Base-by-base conservation (phyloP, 305 asterid species). In the Fraxinus baroniana region DNA sequence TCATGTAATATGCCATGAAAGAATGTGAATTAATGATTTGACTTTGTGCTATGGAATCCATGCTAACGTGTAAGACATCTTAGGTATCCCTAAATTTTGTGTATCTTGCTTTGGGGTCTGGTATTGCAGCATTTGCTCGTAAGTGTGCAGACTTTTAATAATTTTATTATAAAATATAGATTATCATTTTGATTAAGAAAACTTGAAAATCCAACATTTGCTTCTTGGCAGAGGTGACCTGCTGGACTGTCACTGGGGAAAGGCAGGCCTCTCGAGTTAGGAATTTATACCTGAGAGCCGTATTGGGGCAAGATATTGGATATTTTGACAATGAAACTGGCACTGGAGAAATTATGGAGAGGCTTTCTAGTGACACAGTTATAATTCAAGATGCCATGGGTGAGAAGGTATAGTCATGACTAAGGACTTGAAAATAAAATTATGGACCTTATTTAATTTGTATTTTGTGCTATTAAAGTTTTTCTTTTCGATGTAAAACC, bases 231-330 rank as follows among this genome's bases (percentile, higher is more conserved):
- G 97, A 93, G 93, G 91, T 94, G 79, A 79, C 91, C n/a, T 94
- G 97, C 84, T 94, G 98, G 98, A 93, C 90, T 88, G 87, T 92
- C 87, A 91, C 95, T 0, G 97, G 97, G 0, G 98, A 93, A 86
- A 90, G 98, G 75, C 97, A 94, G 89, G 93, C 97, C 5, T 92
- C 90, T 32, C 86, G 95, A 74, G 92, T 94, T 24, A 84, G 97
- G 77, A 87, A 88, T 74, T 77, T 91, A 2, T 91, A 93, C 76
- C 84, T 94, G 57, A 84, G 81, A 84, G 85, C 93, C 4, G 79
- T 94, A 68, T 77, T 94, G 57, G 87, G 97, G 80, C 98, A 94
- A 87, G 92, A 86, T 78, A 81, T 84, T 55, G 89, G 87, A 18
- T 90, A 77, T 64, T 90, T 90, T 17, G 94, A 90, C 74, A 87